Conservation (phyloP, 306 rosid species). For the Lathyrus oleraceus region DNA sequence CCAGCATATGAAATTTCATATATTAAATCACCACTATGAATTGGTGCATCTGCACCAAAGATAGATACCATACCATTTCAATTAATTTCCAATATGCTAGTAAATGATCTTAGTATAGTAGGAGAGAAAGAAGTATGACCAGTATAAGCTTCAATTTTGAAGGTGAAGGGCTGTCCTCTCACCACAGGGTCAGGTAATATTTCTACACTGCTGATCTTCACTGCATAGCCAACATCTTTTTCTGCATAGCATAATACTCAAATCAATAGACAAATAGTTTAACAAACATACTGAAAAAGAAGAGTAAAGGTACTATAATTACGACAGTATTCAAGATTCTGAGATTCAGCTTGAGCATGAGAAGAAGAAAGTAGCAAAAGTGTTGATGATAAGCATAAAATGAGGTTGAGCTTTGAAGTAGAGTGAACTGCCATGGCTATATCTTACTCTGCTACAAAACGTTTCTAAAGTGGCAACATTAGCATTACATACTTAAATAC, state of each 20-base stretch:
- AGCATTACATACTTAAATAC: background rate
- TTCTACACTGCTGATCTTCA: slow-evolving; percentile 61
- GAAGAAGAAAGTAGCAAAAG: slow-evolving; percentile 35
- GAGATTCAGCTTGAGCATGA: slow-evolving; percentile 41
- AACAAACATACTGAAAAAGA: background rate
- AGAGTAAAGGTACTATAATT: background rate
- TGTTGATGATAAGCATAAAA: slow-evolving; percentile 37
- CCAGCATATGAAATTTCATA: slow-evolving; percentile 68
- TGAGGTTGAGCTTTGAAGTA: slow-evolving; percentile 31
- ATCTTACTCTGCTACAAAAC: background rate
- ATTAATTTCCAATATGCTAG: too few relatives aligned
- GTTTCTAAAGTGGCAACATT: background rate
- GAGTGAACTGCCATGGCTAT: slow-evolving; percentile 45
- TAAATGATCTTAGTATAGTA: background rate
- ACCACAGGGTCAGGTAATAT: slow-evolving; percentile 70
- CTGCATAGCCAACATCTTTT: slow-evolving; percentile 49
- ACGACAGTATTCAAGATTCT: slow-evolving; percentile 66
- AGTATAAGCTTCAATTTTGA: slow-evolving; percentile 72
- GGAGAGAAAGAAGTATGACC: slow-evolving; percentile 31
- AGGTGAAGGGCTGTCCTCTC: slow-evolving; percentile 72
- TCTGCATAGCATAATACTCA: slow-evolving; percentile 19
- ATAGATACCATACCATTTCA: slow-evolving; percentile 8
- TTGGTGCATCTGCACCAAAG: slow-evolving; percentile 49
- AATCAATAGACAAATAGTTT: background rate
- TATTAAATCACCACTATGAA: slow-evolving; percentile 60